Conservation (phyloP, 768 basidiomycete species). For the Cyathus striatus region DNA sequence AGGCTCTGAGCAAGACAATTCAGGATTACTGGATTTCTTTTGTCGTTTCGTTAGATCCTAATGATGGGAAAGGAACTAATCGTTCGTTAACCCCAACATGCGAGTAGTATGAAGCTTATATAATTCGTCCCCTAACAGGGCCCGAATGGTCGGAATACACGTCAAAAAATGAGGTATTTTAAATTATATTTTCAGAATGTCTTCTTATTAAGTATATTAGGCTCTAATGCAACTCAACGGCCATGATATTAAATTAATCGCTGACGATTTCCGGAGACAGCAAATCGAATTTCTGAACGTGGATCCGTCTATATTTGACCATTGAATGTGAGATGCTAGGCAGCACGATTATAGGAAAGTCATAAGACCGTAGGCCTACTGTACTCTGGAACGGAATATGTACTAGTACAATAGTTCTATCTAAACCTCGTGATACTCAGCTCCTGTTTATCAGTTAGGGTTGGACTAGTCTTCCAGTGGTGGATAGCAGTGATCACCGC, state of each 20-base stretch:
- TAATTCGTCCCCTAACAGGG: background rate
- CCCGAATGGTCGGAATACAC: background rate
- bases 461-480: too few relatives aligned
- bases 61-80: constrained; percentile 8
- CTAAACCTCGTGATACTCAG: too few relatives aligned
- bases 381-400: too few relatives aligned
- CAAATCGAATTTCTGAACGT: background rate
- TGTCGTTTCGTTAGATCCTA: constrained; percentile 10
- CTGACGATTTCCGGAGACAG: background rate
- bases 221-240: background rate
- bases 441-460: too few relatives aligned
- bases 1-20: constrained; percentile 8
- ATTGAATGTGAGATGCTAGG: too few relatives aligned
- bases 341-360: background rate
- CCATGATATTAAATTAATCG: background rate
- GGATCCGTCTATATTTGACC: background rate
- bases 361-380: too few relatives aligned
- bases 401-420: too few relatives aligned
- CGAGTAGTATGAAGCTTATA: background rate
- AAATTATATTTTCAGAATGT: background rate
- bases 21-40: constrained; percentile 18
- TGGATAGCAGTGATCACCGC: too few relatives aligned
- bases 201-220: background rate
- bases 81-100: constrained; percentile 2
- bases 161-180: background rate